Evolutionary conservation across 768 basidiomycete genomes (phyloP), one percentile per base, ranked within the genome.

Genomic region (Tephrocybe sp.): DNA sequence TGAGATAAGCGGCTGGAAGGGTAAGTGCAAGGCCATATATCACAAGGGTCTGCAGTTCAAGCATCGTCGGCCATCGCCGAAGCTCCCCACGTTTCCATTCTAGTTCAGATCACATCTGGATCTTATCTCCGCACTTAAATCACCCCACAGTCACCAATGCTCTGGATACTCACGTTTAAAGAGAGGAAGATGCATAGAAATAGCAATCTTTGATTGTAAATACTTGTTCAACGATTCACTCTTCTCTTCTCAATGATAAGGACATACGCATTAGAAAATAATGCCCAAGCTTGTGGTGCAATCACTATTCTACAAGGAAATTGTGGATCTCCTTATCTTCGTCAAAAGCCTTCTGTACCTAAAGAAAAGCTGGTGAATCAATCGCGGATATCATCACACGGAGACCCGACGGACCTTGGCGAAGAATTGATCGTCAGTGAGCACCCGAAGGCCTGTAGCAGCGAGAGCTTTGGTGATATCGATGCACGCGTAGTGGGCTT

Each of bases 401-500:
- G 5, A 30, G 28, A 30, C 5, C 6, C 5, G 11, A 28, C 30
- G 15, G 17, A 45, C 50, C 48, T 54, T 57, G 24, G 65, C 65
- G 53, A 79, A 80, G 68, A 88, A 90, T 3, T 56, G 62, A 38
- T 81, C 82, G 54, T 92, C 90, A 15, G 75, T 76, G 7, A 92
- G 64, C 11, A 84, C 81, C 3, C 86, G 75, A 23, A 88, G 70
- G 1, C 86, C 90, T 0, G 81, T 79, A 9, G 79, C 77, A 1
- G 90, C 88, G 9, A 93, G 73, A 2, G 82, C 85, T 58, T 86
- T 88, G 20, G 84, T 79, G 3, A 90, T 75, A 49, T 80, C 75
- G 42, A 90, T 66, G 54, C 81, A 83, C 3, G 83, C 85, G 23
- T 81, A 70, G 54, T 91, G 90, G 0, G 88, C 80, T 25, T 70